These are phyloP conservation scores for Triticum aestivum DNA, from an alignment of 176 grass and related monocot genomes.

Conservation along the genomic window DNA sequence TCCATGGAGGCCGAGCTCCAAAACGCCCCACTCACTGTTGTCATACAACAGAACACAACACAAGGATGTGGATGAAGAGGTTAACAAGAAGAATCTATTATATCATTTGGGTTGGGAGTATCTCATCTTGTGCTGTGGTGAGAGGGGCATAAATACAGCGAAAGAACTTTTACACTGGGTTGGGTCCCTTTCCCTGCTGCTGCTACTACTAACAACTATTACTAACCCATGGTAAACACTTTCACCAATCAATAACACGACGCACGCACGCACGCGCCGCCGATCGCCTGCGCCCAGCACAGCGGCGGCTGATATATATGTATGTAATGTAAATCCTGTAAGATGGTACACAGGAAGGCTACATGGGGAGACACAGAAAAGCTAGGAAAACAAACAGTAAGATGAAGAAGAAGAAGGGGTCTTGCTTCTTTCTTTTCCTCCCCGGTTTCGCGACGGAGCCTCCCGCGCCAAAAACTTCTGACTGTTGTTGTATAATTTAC, in stretches of 20 bases:
- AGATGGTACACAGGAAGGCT: slow-evolving; percentile 26
- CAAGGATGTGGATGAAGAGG: not conserved
- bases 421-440: not conserved
- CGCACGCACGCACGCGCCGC: slow-evolving; percentile 6
- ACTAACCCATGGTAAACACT: slow-evolving; percentile 36
- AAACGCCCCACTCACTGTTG: too few species aligned
- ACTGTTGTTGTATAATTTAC: slow-evolving; percentile 33
- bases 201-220: not conserved
- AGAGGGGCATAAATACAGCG: slow-evolving; percentile 49
- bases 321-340: slow-evolving; percentile 29
- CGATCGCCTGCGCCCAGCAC: not conserved
- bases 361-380: slow-evolving; percentile 11
- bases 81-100: not conserved
- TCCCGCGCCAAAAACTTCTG: slow-evolving; percentile 57
- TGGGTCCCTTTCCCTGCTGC: not conserved
- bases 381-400: not conserved
- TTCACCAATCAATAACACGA: slow-evolving; percentile 45
- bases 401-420: not conserved
- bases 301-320: not conserved
- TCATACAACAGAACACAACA: not conserved
- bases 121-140: not conserved
- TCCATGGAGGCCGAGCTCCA: too few species aligned
- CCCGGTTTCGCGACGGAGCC: not conserved
- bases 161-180: slow-evolving; percentile 44
- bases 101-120: not conserved